A percentile compares a stretch with the other conserved stretches of the same genome.
Conservation (phyloP, 495 filamentous ascomycete species). For the Pseudomonodictys pantanalensis region DNA sequence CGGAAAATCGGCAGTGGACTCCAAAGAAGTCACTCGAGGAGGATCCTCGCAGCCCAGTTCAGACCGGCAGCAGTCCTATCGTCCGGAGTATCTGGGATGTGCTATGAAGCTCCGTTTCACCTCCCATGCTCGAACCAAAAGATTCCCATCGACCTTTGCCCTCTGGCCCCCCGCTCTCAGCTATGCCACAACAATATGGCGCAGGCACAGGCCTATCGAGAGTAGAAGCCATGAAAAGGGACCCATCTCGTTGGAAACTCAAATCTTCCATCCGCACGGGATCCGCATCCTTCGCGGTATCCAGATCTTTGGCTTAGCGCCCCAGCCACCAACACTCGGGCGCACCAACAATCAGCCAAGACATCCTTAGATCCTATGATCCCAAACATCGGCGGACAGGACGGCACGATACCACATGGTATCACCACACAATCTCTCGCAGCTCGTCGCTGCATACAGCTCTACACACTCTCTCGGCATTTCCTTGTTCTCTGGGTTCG, state of each 20-base stretch:
- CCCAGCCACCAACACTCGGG: neutral
- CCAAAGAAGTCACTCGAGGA: constrained; percentile 43
- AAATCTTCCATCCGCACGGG: neutral
- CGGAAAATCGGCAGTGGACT: constrained; percentile 12
- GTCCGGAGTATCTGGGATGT: constrained; percentile 58
- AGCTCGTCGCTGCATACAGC: neutral
- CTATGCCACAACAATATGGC: neutral
- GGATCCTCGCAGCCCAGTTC: constrained; percentile 65
- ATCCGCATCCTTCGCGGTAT: neutral
- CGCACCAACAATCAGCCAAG: neutral
- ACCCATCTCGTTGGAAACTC: too few species aligned
- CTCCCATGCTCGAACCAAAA: neutral
- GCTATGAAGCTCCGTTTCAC: constrained; percentile 34
- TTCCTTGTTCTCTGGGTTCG: neutral
- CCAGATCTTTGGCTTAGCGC: neutral
- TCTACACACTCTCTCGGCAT: neutral
- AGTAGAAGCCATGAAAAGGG: too few species aligned
- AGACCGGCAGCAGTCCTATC: constrained; percentile 63
- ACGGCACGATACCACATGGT: too few species aligned
- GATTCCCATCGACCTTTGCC: neutral
- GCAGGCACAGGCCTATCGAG: too few species aligned
- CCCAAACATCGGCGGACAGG: too few species aligned
- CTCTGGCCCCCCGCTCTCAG: neutral
- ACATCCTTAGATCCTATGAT: neutral
- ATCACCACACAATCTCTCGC: neutral